phyloP scores from a whole-genome alignment of 306 rosid species.

The Cucumis melo region DNA sequence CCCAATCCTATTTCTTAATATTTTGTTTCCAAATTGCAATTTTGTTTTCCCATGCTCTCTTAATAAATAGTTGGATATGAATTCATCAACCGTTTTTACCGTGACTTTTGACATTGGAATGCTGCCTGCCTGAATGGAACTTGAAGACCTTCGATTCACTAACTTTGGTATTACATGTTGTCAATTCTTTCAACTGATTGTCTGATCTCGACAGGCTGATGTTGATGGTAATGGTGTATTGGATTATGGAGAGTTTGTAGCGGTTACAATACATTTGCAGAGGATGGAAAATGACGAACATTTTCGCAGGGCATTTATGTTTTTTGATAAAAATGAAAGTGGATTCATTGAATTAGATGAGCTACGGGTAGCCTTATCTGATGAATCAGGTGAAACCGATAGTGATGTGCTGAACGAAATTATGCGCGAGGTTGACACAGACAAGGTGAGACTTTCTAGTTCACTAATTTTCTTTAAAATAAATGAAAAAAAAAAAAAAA shows the following conservation, averaged over 20 bases:
- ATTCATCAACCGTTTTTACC: neutral
- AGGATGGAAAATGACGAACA: slow-evolving; percentile 96
- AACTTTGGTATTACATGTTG: neutral
- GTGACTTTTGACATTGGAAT: neutral
- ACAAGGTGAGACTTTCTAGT: slow-evolving; percentile 57
- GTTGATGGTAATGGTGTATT: slow-evolving; percentile 96
- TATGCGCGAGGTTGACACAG: slow-evolving; percentile 93
- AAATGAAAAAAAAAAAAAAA: no score
- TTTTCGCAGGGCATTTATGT: slow-evolving; percentile 72
- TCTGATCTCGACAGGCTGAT: slow-evolving; percentile 55
- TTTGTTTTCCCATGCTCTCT: neutral
- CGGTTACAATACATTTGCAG: slow-evolving; percentile 95
- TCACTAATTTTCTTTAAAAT: neutral
- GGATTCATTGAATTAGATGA: slow-evolving; percentile 78
- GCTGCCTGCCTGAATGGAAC: neutral
- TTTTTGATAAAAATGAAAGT: slow-evolving; percentile 79
- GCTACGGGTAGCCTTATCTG: slow-evolving; percentile 57
- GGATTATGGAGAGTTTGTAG: slow-evolving; percentile 96
- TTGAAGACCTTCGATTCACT: neutral
- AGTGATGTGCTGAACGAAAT: slow-evolving; percentile 66
- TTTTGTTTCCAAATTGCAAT: neutral
- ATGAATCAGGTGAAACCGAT: slow-evolving; percentile 72
- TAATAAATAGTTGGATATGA: neutral
- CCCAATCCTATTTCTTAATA: neutral
- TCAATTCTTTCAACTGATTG: neutral